Conservation (phyloP, 1,284 basidiomycete genomes). For the Chiua sp. region DNA sequence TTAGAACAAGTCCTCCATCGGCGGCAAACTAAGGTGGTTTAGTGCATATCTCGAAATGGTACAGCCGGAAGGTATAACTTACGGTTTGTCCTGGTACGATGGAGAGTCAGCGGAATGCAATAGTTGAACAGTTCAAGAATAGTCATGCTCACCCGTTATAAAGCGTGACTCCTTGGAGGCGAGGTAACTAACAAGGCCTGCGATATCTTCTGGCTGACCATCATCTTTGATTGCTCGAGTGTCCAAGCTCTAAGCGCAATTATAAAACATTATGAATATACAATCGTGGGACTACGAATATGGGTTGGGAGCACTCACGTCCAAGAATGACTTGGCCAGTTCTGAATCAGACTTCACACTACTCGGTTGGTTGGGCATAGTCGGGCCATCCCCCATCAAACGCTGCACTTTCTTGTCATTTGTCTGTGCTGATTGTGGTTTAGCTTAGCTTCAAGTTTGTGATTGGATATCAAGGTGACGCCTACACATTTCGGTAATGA, state of each 20-base stretch:
- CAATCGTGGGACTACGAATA: background rate
- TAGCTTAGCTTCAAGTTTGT: background rate
- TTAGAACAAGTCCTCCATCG: background rate
- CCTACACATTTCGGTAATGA: constrained; percentile 20
- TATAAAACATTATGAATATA: background rate
- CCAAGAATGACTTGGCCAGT: background rate
- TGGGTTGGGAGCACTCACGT: background rate
- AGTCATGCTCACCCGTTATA: background rate
- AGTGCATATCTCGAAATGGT: too few relatives aligned
- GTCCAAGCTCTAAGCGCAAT: background rate
- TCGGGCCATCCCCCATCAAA: background rate
- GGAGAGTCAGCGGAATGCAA: background rate
- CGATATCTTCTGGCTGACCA: constrained; percentile 19
- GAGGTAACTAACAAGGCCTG: constrained; percentile 23
- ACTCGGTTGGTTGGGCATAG: background rate
- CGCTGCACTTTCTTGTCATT: background rate
- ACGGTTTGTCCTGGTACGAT: background rate
- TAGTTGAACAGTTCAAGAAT: background rate
- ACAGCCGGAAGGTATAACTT: background rate
- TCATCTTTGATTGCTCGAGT: background rate
- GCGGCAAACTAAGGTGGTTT: background rate
- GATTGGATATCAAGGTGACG: background rate
- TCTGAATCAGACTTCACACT: background rate
- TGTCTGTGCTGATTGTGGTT: background rate
- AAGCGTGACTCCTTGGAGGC: constrained; percentile 21